Conservation (phyloP, 2,329 filamentous ascomycete species). For the Teratosphaeriaceae sp. region DNA sequence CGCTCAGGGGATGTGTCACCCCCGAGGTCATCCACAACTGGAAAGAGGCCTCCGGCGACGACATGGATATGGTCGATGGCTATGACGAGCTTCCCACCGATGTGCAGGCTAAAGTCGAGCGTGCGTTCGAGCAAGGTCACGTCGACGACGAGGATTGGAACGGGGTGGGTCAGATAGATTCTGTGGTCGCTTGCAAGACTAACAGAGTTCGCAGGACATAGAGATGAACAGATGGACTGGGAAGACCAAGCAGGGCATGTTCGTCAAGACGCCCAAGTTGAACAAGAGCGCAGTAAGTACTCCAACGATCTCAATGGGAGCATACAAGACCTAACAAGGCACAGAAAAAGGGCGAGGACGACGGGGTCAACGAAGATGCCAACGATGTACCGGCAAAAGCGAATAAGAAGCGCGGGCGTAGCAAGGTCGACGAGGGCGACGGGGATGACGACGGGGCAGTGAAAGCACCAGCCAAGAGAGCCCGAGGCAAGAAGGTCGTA, state of each 20-base stretch:
- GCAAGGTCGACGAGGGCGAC: slow-evolving; percentile 11
- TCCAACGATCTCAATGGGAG: no score
- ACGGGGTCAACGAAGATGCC: slow-evolving; percentile 14
- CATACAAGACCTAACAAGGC: no score
- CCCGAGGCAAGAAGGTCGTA: slow-evolving; percentile 16
- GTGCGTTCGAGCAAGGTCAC: slow-evolving; percentile 68
- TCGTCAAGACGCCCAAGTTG: slow-evolving; percentile 26
- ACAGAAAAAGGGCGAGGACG: slow-evolving; percentile 1
- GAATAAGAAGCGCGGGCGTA: slow-evolving; percentile 19
- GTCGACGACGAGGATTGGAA: slow-evolving; percentile 84
- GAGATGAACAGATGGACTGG: slow-evolving; percentile 64
- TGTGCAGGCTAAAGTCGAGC: slow-evolving; percentile 64
- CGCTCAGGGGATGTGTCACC: slow-evolving; percentile 78
- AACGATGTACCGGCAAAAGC: slow-evolving; percentile 30
- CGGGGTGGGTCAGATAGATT: slow-evolving; percentile 54
- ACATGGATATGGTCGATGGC: slow-evolving; percentile 68
- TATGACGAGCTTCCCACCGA: slow-evolving; percentile 69
- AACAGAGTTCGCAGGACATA: slow-evolving; percentile 51
- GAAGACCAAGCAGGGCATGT: slow-evolving; percentile 27
- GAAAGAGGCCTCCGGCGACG: slow-evolving; percentile 49
- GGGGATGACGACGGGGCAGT: slow-evolving; percentile 23
- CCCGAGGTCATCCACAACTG: slow-evolving; percentile 64
- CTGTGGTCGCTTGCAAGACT: slow-evolving; percentile 7
- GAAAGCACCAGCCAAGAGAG: slow-evolving; percentile 17
- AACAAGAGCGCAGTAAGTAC: slow-evolving; percentile 21